These are phyloP conservation scores for Boletus sp. DNA, from an alignment of 1,284 basidiomycete species.

Conservation along the genomic window DNA sequence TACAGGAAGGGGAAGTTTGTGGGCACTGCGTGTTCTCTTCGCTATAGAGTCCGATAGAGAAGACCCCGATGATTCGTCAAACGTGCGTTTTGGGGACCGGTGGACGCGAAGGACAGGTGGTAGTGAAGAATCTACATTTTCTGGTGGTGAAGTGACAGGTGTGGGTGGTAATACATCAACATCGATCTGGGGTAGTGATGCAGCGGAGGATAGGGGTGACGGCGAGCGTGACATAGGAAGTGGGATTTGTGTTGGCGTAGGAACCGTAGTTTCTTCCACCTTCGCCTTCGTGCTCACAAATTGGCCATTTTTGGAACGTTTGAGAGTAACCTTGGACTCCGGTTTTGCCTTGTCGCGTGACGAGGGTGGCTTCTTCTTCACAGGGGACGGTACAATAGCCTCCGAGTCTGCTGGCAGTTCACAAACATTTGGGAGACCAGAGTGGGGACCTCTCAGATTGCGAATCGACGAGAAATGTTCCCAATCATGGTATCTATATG, in stretches of 20 bases:
- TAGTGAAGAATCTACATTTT: conserved; percentile 26
- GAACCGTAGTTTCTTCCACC: conserved; percentile 20
- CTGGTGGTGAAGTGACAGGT: conserved; percentile 19
- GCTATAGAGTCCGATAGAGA: conserved; percentile 42
- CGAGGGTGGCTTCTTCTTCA: conserved; percentile 28
- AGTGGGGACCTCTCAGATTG: conserved; percentile 80
- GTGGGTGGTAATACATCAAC: conserved; percentile 30
- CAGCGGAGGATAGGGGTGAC: conserved; percentile 37
- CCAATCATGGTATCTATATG: conserved; percentile 80
- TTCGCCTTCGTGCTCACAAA: conserved; percentile 27
- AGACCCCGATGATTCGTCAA: conserved; percentile 57
- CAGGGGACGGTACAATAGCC: conserved; percentile 24
- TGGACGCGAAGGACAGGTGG: conserved; percentile 34
- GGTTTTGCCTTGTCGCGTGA: conserved; percentile 21
- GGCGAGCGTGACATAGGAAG: conserved; percentile 45
- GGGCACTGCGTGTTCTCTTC: conserved; percentile 40
- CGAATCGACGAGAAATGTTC: conserved; percentile 93
- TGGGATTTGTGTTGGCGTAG: conserved; percentile 35
- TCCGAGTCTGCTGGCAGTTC: conserved; percentile 45
- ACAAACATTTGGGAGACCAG: conserved; percentile 66
- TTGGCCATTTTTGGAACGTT: conserved; percentile 28
- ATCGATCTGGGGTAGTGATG: conserved; percentile 30
- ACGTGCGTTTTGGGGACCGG: conserved; percentile 61
- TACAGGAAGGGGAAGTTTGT: conserved; percentile 17
- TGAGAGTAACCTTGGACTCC: conserved; percentile 31